Evolutionary conservation across 345 rosid species (phyloP).

Genomic region (Acer saccharum): DNA sequence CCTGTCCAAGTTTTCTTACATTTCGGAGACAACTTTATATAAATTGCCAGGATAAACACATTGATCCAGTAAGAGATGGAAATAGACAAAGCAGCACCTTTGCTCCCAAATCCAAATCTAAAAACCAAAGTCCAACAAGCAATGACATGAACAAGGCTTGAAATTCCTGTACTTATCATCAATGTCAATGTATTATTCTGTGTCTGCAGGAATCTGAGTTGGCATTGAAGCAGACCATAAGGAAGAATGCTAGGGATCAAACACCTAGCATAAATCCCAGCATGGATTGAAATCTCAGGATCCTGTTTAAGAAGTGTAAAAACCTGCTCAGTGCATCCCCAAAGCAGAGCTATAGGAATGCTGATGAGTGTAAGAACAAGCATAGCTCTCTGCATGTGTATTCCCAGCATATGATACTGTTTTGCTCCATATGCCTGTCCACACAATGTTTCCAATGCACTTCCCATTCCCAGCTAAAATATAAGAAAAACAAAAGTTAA

Average conservation of each 20-base stretch:
- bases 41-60: slow-evolving; percentile 31
- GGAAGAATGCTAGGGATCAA: slow-evolving; percentile 39
- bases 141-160: slow-evolving; percentile 35
- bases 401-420: slow-evolving; percentile 36
- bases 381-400: slow-evolving; percentile 42
- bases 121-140: slow-evolving; percentile 31
- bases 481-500: not conserved
- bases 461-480: slow-evolving; percentile 41
- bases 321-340: slow-evolving; percentile 27
- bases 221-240: slow-evolving; percentile 39
- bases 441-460: slow-evolving; percentile 40
- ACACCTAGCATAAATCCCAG: slow-evolving; percentile 33
- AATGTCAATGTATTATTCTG: slow-evolving; percentile 28
- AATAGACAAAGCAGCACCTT: slow-evolving; percentile 41
- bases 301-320: slow-evolving; percentile 29
- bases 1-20: slow-evolving; percentile 41
- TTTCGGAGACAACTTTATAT: slow-evolving; percentile 33
- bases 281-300: slow-evolving; percentile 18
- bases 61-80: slow-evolving; percentile 41
- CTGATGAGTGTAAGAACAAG: slow-evolving; percentile 24
- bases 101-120: slow-evolving; percentile 28
- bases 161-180: slow-evolving; percentile 24
- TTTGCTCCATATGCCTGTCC: slow-evolving; percentile 42
- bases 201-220: slow-evolving; percentile 35
- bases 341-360: slow-evolving; percentile 33